Conservation (phyloP, 345 rosid species). For the Ceriops zippeliana region DNA sequence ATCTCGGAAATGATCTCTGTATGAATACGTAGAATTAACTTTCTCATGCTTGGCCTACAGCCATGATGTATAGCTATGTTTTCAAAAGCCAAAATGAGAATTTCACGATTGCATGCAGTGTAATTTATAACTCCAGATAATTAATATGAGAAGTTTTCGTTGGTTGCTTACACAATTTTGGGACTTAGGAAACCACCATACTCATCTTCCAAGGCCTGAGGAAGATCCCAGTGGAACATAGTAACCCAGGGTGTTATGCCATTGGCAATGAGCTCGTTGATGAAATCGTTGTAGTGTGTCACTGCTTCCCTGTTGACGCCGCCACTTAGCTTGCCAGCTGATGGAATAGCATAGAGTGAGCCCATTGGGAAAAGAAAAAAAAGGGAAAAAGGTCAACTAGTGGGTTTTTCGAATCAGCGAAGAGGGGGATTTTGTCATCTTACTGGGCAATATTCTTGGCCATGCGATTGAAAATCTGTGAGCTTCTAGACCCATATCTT, state of each 20-base stretch:
- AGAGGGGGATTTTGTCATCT: neutral
- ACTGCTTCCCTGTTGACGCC: constrained; percentile 8
- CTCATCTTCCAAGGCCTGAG: constrained; percentile 14
- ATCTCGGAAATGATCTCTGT: too few species aligned
- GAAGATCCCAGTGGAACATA: constrained; percentile 17
- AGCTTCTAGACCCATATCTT: neutral
- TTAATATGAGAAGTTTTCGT: too few species aligned
- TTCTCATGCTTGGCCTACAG: too few species aligned
- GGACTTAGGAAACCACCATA: constrained; percentile 14
- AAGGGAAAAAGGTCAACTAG: too few species aligned
- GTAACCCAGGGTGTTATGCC: constrained; percentile 13
- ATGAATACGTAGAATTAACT: too few species aligned
- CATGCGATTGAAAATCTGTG: constrained; percentile 36
- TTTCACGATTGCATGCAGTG: too few species aligned
- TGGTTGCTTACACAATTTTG: constrained; percentile 7
- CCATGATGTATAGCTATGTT: too few species aligned
- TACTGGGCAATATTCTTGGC: constrained; percentile 38
- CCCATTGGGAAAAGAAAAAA: too few species aligned
- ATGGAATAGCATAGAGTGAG: neutral
- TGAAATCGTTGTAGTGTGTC: constrained; percentile 11
- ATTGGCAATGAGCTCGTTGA: constrained; percentile 1
- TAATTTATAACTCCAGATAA: too few species aligned
- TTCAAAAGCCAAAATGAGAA: too few species aligned
- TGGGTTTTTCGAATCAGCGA: too few species aligned
- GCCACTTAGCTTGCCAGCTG: constrained; percentile 5